A percentile compares a stretch with the other conserved stretches of the same genome.
Conservation (phyloP, 2,329 filamentous ascomycete species). For the Penicillium olsonii region DNA sequence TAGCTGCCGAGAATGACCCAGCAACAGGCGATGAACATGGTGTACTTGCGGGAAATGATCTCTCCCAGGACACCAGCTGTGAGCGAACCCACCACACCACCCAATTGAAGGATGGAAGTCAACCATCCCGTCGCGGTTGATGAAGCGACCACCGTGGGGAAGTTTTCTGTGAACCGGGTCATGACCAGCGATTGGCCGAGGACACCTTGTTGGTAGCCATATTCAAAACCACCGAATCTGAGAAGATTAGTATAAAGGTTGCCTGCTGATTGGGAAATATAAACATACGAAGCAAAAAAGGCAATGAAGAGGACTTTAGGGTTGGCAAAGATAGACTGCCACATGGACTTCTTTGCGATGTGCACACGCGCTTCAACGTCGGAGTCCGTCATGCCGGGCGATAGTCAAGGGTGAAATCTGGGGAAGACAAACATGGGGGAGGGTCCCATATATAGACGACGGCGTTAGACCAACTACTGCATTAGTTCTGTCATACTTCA, state of each 20-base stretch:
- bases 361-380: conserved; percentile 24
- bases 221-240: conserved; percentile 50
- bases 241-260: conserved; percentile 3
- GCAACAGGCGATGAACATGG: conserved; percentile 53
- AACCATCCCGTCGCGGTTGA: conserved; percentile 45
- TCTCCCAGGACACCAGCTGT: conserved; percentile 52
- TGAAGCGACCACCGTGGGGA: conserved; percentile 47
- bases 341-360: conserved; percentile 28
- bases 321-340: conserved; percentile 35
- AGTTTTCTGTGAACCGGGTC: conserved; percentile 51
- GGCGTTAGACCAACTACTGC: neutral
- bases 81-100: conserved; percentile 48
- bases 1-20: conserved; percentile 51
- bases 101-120: conserved; percentile 56
- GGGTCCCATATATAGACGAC: conserved; percentile 16
- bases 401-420: conserved; percentile 4
- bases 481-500: conserved; percentile 6
- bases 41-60: conserved; percentile 53
- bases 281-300: conserved; percentile 46
- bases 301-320: conserved; percentile 55
- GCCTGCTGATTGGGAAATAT: too few relatives aligned
- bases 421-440: conserved; percentile 10
- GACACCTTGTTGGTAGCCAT: conserved; percentile 51
- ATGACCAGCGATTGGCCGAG: conserved; percentile 51
- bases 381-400: conserved; percentile 19